These are phyloP conservation scores for Fremontodendron californicum DNA, from an alignment of 345 rosid genomes.

Conservation along the genomic window DNA sequence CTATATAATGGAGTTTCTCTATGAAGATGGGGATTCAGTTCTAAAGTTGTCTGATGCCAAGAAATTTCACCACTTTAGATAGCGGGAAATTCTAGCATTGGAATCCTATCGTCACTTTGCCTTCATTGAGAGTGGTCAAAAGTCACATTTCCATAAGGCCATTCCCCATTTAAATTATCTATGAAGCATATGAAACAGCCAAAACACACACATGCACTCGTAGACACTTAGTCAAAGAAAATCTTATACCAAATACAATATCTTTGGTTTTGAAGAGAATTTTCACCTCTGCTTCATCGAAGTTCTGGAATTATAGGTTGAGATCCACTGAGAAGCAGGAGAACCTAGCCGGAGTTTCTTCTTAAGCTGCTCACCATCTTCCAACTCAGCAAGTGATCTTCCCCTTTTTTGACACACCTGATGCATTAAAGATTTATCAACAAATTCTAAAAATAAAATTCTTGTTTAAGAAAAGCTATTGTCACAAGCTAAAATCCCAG, in stretches of 20 bases:
- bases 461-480: not conserved
- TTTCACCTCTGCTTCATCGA: slow-evolving; percentile 71
- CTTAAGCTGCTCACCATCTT: slow-evolving; percentile 56
- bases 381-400: slow-evolving; percentile 39
- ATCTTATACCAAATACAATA: not conserved
- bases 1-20: not conserved
- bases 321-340: slow-evolving; percentile 70
- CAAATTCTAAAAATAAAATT: not conserved
- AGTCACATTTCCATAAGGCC: not conserved
- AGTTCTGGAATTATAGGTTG: slow-evolving; percentile 51
- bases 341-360: slow-evolving; percentile 61
- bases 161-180: not conserved
- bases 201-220: not conserved
- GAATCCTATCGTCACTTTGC: not conserved
- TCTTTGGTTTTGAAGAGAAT: not conserved
- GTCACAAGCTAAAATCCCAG: slow-evolving; percentile 2
- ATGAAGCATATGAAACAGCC: slow-evolving; percentile 9
- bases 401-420: slow-evolving; percentile 66
- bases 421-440: slow-evolving; percentile 26
- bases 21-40: not conserved
- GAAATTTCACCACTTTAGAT: not conserved
- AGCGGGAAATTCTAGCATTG: not conserved
- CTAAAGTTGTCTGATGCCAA: not conserved
- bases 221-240: not conserved
- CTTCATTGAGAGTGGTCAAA: not conserved